Evolutionary conservation across 2,329 filamentous ascomycete genomes (phyloP).

Genomic region (Clathrospora elynae): DNA sequence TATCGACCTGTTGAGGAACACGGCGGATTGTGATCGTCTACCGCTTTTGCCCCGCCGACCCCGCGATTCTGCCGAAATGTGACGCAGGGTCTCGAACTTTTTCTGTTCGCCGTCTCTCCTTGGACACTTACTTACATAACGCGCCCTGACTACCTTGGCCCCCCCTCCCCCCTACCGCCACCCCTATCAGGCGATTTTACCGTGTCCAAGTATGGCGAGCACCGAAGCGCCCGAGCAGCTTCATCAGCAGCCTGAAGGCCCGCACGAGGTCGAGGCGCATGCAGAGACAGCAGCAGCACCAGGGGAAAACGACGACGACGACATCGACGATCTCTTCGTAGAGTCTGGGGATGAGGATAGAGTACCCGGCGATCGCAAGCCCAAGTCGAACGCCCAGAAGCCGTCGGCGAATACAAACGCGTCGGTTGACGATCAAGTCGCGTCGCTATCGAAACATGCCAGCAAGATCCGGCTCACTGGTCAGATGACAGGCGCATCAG

Average conservation of each 20-base stretch:
- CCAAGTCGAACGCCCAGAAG: conserved; percentile 71
- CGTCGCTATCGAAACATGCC: conserved; percentile 81
- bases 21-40: background rate
- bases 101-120: conserved; percentile 8
- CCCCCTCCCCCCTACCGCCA: conserved; percentile 2
- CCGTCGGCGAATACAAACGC: conserved; percentile 79
- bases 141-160: background rate
- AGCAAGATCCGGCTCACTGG: conserved; percentile 79
- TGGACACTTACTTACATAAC: too few relatives aligned
- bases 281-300: too few relatives aligned
- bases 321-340: conserved; percentile 65
- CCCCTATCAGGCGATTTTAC: background rate
- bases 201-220: conserved; percentile 25
- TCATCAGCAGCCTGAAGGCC: conserved; percentile 10
- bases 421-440: conserved; percentile 84
- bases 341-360: conserved; percentile 51
- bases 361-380: conserved; percentile 59
- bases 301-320: conserved; percentile 61
- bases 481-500: conserved; percentile 58
- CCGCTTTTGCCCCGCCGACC: conserved; percentile 18
- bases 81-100: conserved; percentile 11
- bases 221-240: conserved; percentile 11
- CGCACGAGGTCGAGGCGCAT: conserved; percentile 11
- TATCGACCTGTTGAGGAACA: too few relatives aligned
- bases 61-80: conserved; percentile 20